phyloP scores from a whole-genome alignment of 148 eudicot species.

The Mesembryanthemum crystallinum region DNA sequence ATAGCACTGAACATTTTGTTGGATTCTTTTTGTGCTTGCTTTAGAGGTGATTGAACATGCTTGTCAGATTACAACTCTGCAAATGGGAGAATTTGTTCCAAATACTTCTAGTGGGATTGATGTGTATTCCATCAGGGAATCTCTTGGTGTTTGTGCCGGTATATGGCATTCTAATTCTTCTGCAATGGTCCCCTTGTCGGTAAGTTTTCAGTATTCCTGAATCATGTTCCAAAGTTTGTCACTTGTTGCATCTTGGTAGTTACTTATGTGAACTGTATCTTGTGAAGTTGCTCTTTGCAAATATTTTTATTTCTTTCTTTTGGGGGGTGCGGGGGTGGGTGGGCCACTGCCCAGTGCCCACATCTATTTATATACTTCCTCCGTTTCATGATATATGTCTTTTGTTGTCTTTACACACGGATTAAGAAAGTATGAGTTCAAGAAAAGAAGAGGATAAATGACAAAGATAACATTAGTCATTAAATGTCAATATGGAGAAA shows the following conservation, averaged over 20 bases:
- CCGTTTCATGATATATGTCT: no score
- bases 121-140: conserved; percentile 54
- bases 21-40: conserved; percentile 11
- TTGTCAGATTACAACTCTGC: conserved; percentile 58
- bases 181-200: conserved; percentile 58
- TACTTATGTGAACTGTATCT: neutral
- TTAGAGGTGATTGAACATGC: conserved; percentile 69
- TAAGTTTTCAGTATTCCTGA: conserved; percentile 26
- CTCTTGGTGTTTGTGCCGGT: conserved; percentile 80
- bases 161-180: conserved; percentile 55
- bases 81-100: conserved; percentile 53
- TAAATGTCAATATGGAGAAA: no score
- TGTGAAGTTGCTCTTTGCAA: neutral
- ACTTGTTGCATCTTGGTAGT: conserved; percentile 8
- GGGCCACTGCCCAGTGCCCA: neutral
- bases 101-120: conserved; percentile 52
- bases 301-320: no score
- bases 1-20: neutral
- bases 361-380: conserved; percentile 5
- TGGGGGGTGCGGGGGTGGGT: neutral
- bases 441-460: no score
- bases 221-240: neutral
- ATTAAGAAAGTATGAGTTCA: no score
- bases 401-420: no score
- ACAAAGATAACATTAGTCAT: no score